Base-by-base conservation (phyloP, 1,139 yeast species). In the Pichiaceae sp. region DNA sequence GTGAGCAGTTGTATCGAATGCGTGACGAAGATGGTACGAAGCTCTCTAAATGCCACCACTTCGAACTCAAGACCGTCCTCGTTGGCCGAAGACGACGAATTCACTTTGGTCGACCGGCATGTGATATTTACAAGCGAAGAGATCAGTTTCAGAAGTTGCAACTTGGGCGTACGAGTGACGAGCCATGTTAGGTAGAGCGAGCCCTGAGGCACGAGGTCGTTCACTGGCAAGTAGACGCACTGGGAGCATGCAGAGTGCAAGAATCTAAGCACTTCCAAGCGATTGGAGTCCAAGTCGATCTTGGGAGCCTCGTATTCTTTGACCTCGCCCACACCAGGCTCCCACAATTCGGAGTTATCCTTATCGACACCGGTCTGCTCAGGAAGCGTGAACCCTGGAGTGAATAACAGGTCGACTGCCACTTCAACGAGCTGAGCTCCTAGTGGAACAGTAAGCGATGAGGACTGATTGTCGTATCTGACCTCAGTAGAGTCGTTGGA, bases 61-160 rank as follows among this genome's bases (percentile, higher is more conserved):
- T 49, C 52, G 27, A 48, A 45, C 26, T 48, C 57, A 37, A 48
- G 58, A 15, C 55, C 64, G 42, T 59, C 72, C 2, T 32, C 16
- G 31, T 45, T 38, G 2, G 27, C n/a, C 17, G 37, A 42, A 3
- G 26, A 33, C 4, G 38, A 29, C 21, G 39, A 32, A 42, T 74
- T 75, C 39, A 44, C 61, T 23, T 42, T 45, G 16, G 54, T 52
- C 42, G 54, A 57, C 44, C 54, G 50, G 20, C 55, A 45, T 1
- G 71, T 57, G 5, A 75, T 57, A 53, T 87, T 89, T 14, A 83
- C 52, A 24, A 86, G 60, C 1, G 95, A 84, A 45, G 87, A 78
- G 5, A 82, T 68, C 28, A 86, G 57, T 1, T 79, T 71, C 39
- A 68, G 60, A 33, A 63, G 57, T 44, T 66, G 75, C 36, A 62